A percentile compares a stretch with the other conserved stretches of the same genome.
phyloP scores from a whole-genome alignment of 305 asterid genomes.

The Solanum hybrid region DNA sequence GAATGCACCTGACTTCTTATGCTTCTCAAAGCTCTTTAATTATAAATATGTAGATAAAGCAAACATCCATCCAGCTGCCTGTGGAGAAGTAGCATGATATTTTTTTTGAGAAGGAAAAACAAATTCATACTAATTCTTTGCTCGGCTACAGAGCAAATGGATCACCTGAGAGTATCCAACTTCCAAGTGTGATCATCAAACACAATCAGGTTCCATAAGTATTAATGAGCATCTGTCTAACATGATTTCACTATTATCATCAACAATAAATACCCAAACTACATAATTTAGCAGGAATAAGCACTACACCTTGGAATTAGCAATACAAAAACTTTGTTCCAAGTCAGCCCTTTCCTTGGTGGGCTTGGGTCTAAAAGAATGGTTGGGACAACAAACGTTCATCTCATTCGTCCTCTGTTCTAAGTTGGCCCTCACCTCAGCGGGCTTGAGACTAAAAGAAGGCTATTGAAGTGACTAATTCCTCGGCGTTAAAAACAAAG shows the following conservation, averaged over 20 bases:
- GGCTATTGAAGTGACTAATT: not conserved
- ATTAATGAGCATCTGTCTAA: not conserved
- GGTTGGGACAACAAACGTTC: not conserved
- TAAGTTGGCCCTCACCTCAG: not conserved
- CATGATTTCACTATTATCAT: not conserved
- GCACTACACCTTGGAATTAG: not conserved
- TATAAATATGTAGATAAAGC: not conserved
- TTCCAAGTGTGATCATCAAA: not conserved
- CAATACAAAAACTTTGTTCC: not conserved
- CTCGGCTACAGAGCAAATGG: not conserved
- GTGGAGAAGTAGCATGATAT: not conserved
- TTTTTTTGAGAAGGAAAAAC: not conserved
- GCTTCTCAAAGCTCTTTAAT: not conserved
- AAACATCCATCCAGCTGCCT: not conserved
- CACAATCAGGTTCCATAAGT: not conserved
- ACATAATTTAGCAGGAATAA: not conserved
- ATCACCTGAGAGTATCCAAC: not conserved
- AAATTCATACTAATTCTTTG: not conserved
- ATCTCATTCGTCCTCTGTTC: not conserved
- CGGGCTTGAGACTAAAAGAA: not conserved
- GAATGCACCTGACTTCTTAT: not conserved
- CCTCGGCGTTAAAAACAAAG: not conserved
- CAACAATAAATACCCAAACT: not conserved
- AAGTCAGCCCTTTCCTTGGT: not conserved
- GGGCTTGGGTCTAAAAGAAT: not conserved